Base-by-base conservation (phyloP, 306 rosid species). In the Vigna mungo region DNA sequence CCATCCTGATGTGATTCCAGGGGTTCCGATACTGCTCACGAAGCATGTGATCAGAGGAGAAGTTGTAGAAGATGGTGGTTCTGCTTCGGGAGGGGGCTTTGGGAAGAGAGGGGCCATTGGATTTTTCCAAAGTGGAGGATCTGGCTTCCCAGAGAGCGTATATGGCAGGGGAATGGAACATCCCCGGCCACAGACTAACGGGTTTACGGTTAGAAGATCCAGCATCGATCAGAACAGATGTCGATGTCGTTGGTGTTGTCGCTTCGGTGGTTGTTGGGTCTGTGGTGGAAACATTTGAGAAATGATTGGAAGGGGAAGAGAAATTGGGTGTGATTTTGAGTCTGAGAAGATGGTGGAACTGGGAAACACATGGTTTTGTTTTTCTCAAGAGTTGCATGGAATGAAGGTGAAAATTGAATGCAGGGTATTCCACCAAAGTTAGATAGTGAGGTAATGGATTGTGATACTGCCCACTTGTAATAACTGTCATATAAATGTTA, bases 131-230 rank as follows among this genome's bases (percentile, higher is more conserved):
- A 3, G 89, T 81, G 62, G 48, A 68, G 47, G 96, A 86, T 84
- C 97, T 86, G 1, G 96, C 97, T 80, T 93, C 94, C 97, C 97
- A 93, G 0, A 93, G 90, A 54, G 97, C 97, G 66, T 86, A 86
- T 12, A 92, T 93, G 9, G 89, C 96, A 6, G 96, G 96, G 7
- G 97, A 90, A 71, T 88, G 91, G 77, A 84, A 84, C 88, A 85
- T 84, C 32, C 96, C 97, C 0, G 94, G 97, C 94, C 96, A 89
- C 41, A 89, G 73, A 69, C 78, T 77, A 74, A 89, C 55, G 6
- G 94, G 94, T 77, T 89, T 92, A 30, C 92, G 80, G 78, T 89
- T 89, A 1, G 94, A 85, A 76, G 92, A 86, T 1, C 91, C 85
- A 4, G 93, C 96, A 76, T 93, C 96, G 53, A 93, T 90, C 4